Evolutionary conservation across 140 eudicot genomes (phyloP).

Genomic region (Erigeron philadelphicus): DNA sequence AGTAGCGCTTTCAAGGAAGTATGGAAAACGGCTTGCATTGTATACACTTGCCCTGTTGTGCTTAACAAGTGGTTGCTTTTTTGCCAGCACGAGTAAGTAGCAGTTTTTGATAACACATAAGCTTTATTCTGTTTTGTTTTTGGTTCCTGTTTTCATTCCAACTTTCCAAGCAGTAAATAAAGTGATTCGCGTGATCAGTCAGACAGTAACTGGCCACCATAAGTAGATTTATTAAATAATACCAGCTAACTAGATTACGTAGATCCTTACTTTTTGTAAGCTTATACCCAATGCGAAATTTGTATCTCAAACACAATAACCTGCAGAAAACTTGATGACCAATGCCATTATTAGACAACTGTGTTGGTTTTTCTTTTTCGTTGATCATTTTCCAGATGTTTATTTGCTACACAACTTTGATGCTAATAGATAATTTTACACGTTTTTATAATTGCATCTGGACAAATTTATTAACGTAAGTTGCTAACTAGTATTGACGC

Average conservation of each 20-base stretch:
- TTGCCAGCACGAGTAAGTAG: constrained; percentile 91
- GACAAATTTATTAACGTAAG: not conserved
- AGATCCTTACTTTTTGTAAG: not conserved
- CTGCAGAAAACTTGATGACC: too few relatives aligned
- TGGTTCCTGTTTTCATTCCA: not conserved
- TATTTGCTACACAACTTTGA: not conserved
- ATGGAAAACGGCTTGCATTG: constrained; percentile 84
- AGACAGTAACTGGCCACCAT: not conserved
- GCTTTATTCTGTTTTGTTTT: not conserved
- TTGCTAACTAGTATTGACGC: constrained; percentile 4
- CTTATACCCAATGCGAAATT: not conserved
- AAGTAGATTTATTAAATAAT: too few relatives aligned
- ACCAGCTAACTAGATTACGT: too few relatives aligned
- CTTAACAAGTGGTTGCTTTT: constrained; percentile 92
- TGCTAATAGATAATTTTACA: not conserved
- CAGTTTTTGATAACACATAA: not conserved
- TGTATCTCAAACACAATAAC: not conserved
- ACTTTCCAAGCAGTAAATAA: not conserved
- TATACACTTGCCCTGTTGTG: constrained; percentile 86
- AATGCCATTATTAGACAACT: too few relatives aligned
- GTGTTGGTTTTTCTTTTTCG: too few relatives aligned
- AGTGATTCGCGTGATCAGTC: not conserved
- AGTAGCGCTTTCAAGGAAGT: constrained; percentile 88
- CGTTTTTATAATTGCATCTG: not conserved
- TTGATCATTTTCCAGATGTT: not conserved